These are phyloP conservation scores for Paradendryphiella salina DNA, from an alignment of 2,329 filamentous ascomycete genomes.

Conservation along the genomic window DNA sequence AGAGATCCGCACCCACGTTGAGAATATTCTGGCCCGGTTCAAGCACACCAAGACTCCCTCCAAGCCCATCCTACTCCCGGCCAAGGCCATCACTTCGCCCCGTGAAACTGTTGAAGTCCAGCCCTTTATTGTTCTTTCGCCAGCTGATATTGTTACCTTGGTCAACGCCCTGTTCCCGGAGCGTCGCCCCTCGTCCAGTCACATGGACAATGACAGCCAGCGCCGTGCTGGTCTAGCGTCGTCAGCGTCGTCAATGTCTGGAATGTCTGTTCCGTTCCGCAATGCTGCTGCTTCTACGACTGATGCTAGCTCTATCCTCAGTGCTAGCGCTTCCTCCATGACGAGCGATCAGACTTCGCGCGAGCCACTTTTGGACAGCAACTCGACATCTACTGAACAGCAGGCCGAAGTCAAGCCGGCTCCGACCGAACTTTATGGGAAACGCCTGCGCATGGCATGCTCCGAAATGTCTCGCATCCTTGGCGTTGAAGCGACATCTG, in stretches of 20 bases:
- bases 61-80: slow-evolving; percentile 66
- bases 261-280: slow-evolving; percentile 55
- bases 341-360: slow-evolving; percentile 72
- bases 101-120: slow-evolving; percentile 78
- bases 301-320: slow-evolving; percentile 71
- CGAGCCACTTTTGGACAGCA: slow-evolving; percentile 62
- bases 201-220: slow-evolving; percentile 49
- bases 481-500: slow-evolving; percentile 66
- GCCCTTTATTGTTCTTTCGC: slow-evolving; percentile 77
- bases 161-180: slow-evolving; percentile 84
- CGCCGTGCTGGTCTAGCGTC: slow-evolving; percentile 54
- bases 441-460: slow-evolving; percentile 65
- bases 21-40: slow-evolving; percentile 70
- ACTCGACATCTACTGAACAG: slow-evolving; percentile 29
- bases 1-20: slow-evolving; percentile 68
- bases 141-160: slow-evolving; percentile 76
- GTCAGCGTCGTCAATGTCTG: slow-evolving; percentile 55
- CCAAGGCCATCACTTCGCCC: slow-evolving; percentile 71
- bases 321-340: slow-evolving; percentile 72
- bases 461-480: slow-evolving; percentile 71
- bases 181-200: slow-evolving; percentile 64
- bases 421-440: slow-evolving; percentile 48
- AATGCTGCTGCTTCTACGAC: slow-evolving; percentile 56
- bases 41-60: slow-evolving; percentile 49
- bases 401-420: slow-evolving; percentile 54